Percentiles rank a stretch among this genome's conserved stretches.
Evolutionary conservation across 2,329 filamentous ascomycete genomes (phyloP).

Genomic region (Cytospora piceae): DNA sequence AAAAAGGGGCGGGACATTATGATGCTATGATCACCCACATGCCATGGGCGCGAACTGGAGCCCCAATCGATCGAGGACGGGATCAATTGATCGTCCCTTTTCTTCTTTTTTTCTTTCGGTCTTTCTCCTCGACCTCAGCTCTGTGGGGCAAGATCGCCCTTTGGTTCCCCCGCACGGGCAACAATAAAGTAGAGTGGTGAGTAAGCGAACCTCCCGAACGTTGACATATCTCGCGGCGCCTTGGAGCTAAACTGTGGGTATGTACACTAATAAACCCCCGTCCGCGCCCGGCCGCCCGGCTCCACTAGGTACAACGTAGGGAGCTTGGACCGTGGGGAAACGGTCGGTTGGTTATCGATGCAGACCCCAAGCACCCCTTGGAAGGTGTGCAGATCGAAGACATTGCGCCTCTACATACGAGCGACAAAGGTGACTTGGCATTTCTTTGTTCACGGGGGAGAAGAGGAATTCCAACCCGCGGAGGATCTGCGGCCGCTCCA

Average conservation of each 20-base stretch:
- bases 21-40: background rate
- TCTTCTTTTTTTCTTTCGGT: too few relatives aligned
- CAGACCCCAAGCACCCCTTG: background rate
- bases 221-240: background rate
- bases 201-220: constrained; percentile 18
- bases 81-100: background rate
- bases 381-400: too few relatives aligned
- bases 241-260: background rate
- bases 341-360: background rate
- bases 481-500: constrained; percentile 23
- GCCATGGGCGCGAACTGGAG: background rate
- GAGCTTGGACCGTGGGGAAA: background rate
- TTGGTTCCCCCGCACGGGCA: background rate
- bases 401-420: background rate
- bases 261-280: background rate
- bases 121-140: background rate
- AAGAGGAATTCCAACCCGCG: constrained; percentile 13
- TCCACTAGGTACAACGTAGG: background rate
- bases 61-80: background rate
- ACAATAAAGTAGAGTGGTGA: constrained; percentile 19
- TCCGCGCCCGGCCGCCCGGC: background rate
- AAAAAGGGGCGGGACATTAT: background rate
- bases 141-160: background rate
- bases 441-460: constrained; percentile 10
- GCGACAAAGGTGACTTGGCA: background rate